Percentiles rank a stretch among this genome's conserved stretches.
These are phyloP conservation scores for Phytophthora constricta DNA, from an alignment of 352 stramenopile genomes.

Conservation along the genomic window DNA sequence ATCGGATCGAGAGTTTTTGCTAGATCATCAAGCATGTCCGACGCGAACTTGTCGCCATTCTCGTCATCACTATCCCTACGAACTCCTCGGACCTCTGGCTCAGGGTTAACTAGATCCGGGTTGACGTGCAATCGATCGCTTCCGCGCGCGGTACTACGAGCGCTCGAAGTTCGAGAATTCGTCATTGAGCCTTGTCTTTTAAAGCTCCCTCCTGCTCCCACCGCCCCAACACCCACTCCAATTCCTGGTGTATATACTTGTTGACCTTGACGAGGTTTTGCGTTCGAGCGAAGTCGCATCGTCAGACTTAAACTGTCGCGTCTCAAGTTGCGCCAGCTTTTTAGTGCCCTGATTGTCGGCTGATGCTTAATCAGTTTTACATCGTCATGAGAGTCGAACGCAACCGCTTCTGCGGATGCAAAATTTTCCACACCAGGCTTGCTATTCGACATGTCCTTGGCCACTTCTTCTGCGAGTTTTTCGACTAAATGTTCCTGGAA, in stretches of 20 bases:
- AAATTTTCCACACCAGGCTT: background rate
- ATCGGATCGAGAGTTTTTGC: constrained; percentile 29
- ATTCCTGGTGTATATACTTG: constrained; percentile 22
- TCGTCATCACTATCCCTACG: constrained; percentile 30
- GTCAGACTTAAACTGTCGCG: constrained; percentile 18
- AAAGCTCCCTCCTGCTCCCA: constrained; percentile 21
- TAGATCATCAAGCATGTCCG: constrained; percentile 32
- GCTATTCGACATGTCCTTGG: background rate
- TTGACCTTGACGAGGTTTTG: constrained; percentile 15
- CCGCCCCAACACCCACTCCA: constrained; percentile 20
- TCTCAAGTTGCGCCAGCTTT: constrained; percentile 59
- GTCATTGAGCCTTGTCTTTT: constrained; percentile 1
- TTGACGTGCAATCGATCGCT: constrained; percentile 20
- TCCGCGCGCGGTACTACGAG: constrained; percentile 11
- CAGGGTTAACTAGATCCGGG: constrained; percentile 6
- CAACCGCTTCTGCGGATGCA: constrained; percentile 25
- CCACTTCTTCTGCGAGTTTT: background rate
- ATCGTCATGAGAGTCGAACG: constrained; percentile 38
- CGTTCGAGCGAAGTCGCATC: constrained; percentile 20
- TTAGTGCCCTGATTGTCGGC: constrained; percentile 36
- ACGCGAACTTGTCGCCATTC: constrained; percentile 27
- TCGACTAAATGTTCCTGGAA: background rate
- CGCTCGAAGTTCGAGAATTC: constrained; percentile 16
- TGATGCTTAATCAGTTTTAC: constrained; percentile 44
- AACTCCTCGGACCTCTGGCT: constrained; percentile 19